Conservation (phyloP, 1,139 yeast genomes). For the Trichomonascaceae sp. region DNA sequence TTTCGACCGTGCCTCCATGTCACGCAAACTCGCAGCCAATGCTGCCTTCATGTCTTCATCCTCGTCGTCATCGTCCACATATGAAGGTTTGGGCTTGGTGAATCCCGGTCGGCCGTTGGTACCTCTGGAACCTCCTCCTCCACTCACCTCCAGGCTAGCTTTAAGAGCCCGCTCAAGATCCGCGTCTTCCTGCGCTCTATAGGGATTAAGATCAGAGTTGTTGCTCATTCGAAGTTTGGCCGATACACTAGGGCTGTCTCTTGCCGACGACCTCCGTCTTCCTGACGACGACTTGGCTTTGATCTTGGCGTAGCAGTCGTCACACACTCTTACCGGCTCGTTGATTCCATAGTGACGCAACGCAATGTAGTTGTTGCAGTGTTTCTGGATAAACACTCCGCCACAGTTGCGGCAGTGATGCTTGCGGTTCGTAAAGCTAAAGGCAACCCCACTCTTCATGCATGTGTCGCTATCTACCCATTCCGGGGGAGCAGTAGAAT, state of each 20-base stretch:
- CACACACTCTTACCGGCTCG: slow-evolving; percentile 89
- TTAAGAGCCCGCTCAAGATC: slow-evolving; percentile 69
- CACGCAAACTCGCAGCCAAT: slow-evolving; percentile 81
- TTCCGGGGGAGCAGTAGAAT: slow-evolving; percentile 90
- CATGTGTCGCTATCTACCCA: slow-evolving; percentile 96
- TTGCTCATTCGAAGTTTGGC: slow-evolving; percentile 3
- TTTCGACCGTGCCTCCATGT: slow-evolving; percentile 32
- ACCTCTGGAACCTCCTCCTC: too few species aligned
- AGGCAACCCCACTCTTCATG: slow-evolving; percentile 79
- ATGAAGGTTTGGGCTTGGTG: slow-evolving; percentile 3
- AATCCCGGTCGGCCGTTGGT: slow-evolving; percentile 2
- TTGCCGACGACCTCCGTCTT: background rate
- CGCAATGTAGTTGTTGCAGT: slow-evolving; percentile 57
- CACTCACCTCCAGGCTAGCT: slow-evolving; percentile 53
- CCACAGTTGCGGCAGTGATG: slow-evolving; percentile 98
- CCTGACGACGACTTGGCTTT: slow-evolving; percentile 2
- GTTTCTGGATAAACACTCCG: slow-evolving; percentile 79
- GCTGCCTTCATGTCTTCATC: slow-evolving; percentile 92
- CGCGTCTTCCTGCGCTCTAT: slow-evolving; percentile 51
- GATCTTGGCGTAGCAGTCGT: slow-evolving; percentile 60
- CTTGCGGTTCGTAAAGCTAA: slow-evolving; percentile 73
- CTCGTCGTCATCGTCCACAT: slow-evolving; percentile 40
- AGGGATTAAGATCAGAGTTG: slow-evolving; percentile 8
- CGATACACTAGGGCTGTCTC: slow-evolving; percentile 1
- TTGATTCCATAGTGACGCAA: slow-evolving; percentile 77